Conservation (phyloP, 768 basidiomycete species). For the Leccinum olivaceopallidum region DNA sequence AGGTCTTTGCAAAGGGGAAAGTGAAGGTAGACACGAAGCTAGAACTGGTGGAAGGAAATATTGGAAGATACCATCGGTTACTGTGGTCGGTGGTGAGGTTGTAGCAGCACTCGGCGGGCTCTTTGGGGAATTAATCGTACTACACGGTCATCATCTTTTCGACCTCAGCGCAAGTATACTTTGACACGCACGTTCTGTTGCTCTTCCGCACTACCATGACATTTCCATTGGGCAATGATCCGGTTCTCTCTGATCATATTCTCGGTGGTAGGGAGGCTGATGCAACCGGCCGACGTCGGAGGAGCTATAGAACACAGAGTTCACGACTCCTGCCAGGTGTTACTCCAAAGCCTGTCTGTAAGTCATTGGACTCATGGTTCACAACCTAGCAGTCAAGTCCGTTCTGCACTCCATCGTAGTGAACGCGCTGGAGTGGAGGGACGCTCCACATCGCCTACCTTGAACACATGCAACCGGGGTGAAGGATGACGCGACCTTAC, state of each 20-base stretch:
- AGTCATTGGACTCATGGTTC: slow-evolving; percentile 61
- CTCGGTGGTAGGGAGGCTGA: too few relatives aligned
- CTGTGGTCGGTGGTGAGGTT: slow-evolving; percentile 30
- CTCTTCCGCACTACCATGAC: slow-evolving; percentile 88
- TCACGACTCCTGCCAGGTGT: slow-evolving; percentile 70
- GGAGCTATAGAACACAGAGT: slow-evolving; percentile 82
- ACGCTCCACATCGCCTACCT: slow-evolving; percentile 82
- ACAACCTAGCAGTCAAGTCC: slow-evolving; percentile 93
- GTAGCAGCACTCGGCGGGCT: slow-evolving; percentile 61
- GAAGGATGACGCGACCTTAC: slow-evolving; percentile 66
- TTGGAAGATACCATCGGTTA: slow-evolving; percentile 5
- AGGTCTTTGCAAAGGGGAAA: slow-evolving; percentile 28
- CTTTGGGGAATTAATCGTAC: slow-evolving; percentile 68
- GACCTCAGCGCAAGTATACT: slow-evolving; percentile 80
- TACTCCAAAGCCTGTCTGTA: slow-evolving; percentile 67
- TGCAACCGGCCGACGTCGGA: slow-evolving; percentile 59
- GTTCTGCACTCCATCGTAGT: slow-evolving; percentile 92
- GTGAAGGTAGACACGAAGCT: slow-evolving; percentile 12
- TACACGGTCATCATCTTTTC: slow-evolving; percentile 79
- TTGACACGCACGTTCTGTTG: slow-evolving; percentile 69
- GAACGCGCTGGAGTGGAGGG: slow-evolving; percentile 94
- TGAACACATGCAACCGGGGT: slow-evolving; percentile 82
- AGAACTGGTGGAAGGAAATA: background rate
- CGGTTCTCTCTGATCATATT: slow-evolving; percentile 69
- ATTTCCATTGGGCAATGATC: slow-evolving; percentile 87